A percentile compares a stretch with the other conserved stretches of the same genome.
Conservation (phyloP, 192 early-diverging fungal species). For the Podila epigama region DNA sequence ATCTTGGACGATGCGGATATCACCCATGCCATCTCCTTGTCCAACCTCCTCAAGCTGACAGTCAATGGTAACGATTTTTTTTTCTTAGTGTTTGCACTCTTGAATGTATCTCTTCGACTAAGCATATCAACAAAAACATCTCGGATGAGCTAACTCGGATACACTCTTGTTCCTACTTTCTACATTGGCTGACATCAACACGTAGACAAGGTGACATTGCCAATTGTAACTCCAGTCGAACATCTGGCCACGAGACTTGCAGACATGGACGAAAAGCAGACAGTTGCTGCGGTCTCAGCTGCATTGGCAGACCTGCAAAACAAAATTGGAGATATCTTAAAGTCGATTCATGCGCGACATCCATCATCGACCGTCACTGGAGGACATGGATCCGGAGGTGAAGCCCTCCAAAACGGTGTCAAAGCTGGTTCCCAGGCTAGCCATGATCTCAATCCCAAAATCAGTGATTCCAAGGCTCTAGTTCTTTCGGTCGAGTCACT, state of each 20-base stretch:
- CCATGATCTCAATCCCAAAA: background rate
- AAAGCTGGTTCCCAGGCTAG: no score
- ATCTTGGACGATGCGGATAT: conserved; percentile 61
- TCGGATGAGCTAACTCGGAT: no score
- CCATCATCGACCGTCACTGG: background rate
- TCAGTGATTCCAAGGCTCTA: conserved; percentile 14
- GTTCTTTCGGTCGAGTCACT: conserved; percentile 34
- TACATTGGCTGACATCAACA: no score
- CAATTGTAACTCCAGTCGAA: conserved; percentile 19
- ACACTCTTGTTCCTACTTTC: background rate
- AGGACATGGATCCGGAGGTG: background rate
- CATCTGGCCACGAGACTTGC: conserved; percentile 4
- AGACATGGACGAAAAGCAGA: conserved; percentile 32
- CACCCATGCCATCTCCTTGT: conserved; percentile 53
- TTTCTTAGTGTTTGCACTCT: background rate
- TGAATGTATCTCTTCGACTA: background rate
- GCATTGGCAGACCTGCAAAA: conserved; percentile 28
- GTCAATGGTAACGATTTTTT: conserved; percentile 44
- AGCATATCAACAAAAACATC: no score
- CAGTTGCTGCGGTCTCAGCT: conserved; percentile 22
- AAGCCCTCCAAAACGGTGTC: background rate
- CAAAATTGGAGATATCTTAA: conserved; percentile 19
- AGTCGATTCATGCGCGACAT: conserved; percentile 30
- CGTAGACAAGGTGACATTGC: conserved; percentile 32
- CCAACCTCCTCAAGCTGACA: conserved; percentile 54